Conservation (phyloP, 169 alveolate species). For the Plasmodium ovale region DNA sequence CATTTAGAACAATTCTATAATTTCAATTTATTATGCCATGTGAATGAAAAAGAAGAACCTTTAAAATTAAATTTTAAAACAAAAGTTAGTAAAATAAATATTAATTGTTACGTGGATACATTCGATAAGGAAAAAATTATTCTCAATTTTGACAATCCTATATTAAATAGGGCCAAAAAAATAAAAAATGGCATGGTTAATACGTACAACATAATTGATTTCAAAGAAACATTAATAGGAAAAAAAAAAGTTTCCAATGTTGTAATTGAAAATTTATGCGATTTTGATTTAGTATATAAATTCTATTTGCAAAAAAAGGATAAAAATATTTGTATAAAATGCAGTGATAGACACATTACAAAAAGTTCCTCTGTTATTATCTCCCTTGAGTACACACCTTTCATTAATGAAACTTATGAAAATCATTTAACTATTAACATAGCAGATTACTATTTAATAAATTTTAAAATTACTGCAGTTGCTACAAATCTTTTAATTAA, state of each 20-base stretch:
- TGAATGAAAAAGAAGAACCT: constrained; percentile 42
- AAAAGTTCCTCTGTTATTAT: constrained; percentile 16
- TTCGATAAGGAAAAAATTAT: constrained; percentile 26
- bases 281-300: constrained; percentile 60
- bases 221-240: constrained; percentile 65
- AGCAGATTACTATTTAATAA: constrained; percentile 40
- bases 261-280: constrained; percentile 59
- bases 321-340: constrained; percentile 38
- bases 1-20: constrained; percentile 68
- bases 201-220: constrained; percentile 21
- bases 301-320: constrained; percentile 61
- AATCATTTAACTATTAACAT: constrained; percentile 50
- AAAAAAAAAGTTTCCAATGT: constrained; percentile 38
- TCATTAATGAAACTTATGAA: constrained; percentile 25
- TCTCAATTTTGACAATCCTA: constrained; percentile 16
- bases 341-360: constrained; percentile 18
- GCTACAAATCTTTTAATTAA: constrained; percentile 38
- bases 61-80: constrained; percentile 54
- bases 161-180: constrained; percentile 13
- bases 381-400: constrained; percentile 35
- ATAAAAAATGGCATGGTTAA: constrained; percentile 19
- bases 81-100: constrained; percentile 48
- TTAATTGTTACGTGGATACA: constrained; percentile 53
- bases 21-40: constrained; percentile 51
- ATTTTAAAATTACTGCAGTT: constrained; percentile 53